These are phyloP conservation scores for Limonium bicolor DNA, from an alignment of 148 eudicot species.

Conservation along the genomic window DNA sequence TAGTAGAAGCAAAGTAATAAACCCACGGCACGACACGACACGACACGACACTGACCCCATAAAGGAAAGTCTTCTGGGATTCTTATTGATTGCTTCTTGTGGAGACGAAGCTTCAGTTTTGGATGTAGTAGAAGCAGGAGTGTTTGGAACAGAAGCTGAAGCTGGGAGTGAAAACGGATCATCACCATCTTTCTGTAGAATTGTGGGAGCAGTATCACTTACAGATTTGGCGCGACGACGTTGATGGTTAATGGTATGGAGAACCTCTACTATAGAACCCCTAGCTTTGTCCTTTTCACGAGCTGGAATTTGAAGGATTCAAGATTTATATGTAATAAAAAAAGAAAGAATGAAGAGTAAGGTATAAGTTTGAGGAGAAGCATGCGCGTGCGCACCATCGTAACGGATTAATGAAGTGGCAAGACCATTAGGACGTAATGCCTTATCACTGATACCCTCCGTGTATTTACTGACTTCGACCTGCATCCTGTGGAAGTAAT, in stretches of 20 bases:
- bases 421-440: slow-evolving; percentile 81
- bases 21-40: no score
- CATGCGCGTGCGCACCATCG: slow-evolving; percentile 38
- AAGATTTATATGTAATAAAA: neutral
- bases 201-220: slow-evolving; percentile 16
- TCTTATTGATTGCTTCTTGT: no score
- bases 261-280: slow-evolving; percentile 85
- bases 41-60: no score
- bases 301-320: slow-evolving; percentile 31
- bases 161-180: no score
- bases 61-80: no score
- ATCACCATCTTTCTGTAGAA: no score
- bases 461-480: slow-evolving; percentile 98
- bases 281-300: slow-evolving; percentile 92
- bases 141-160: slow-evolving; percentile 23
- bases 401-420: slow-evolving; percentile 86
- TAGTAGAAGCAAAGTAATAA: no score
- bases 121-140: no score
- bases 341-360: no score
- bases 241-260: slow-evolving; percentile 80
- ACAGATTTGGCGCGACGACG: slow-evolving; percentile 30
- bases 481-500: slow-evolving; percentile 74
- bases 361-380: no score
- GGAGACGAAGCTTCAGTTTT: no score
- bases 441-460: slow-evolving; percentile 79